Evolutionary conservation across 169 alveolate genomes (phyloP).

Genomic region (Besnoitia besnoiti): DNA sequence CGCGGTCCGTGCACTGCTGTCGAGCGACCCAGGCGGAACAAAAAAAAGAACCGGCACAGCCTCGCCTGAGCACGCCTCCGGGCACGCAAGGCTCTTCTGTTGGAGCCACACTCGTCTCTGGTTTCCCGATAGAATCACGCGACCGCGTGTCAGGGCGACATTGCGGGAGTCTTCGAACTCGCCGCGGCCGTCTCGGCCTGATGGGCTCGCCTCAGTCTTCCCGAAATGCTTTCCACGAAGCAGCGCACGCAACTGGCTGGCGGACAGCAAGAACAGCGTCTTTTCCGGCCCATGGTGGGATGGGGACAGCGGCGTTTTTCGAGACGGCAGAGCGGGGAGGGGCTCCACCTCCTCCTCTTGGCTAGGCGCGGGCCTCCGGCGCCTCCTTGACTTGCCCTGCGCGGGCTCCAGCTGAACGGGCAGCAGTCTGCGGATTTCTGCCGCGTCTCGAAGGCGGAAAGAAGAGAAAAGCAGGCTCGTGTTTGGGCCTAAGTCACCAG

Average conservation of each 20-base stretch:
- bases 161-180: too few species aligned
- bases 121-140: too few species aligned
- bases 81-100: not conserved
- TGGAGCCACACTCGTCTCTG: not conserved
- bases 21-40: not conserved
- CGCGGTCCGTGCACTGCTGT: too few species aligned
- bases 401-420: not conserved
- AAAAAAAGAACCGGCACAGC: not conserved
- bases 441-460: not conserved
- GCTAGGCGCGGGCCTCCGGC: not conserved
- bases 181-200: too few species aligned
- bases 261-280: not conserved
- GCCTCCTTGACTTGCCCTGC: not conserved
- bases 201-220: not conserved
- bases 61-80: not conserved
- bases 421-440: not conserved
- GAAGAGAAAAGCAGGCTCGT: not conserved
- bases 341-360: too few species aligned
- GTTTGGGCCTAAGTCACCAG: not conserved
- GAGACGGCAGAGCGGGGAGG: too few species aligned
- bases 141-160: too few species aligned
- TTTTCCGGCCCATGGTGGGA: not conserved
- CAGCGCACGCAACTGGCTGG: not conserved
- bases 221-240: not conserved
- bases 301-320: too few species aligned